Evolutionary conservation across 2,329 filamentous ascomycete species (phyloP), one percentile per base, ranked within the genome.

Genomic region (Elsinoe australis): DNA sequence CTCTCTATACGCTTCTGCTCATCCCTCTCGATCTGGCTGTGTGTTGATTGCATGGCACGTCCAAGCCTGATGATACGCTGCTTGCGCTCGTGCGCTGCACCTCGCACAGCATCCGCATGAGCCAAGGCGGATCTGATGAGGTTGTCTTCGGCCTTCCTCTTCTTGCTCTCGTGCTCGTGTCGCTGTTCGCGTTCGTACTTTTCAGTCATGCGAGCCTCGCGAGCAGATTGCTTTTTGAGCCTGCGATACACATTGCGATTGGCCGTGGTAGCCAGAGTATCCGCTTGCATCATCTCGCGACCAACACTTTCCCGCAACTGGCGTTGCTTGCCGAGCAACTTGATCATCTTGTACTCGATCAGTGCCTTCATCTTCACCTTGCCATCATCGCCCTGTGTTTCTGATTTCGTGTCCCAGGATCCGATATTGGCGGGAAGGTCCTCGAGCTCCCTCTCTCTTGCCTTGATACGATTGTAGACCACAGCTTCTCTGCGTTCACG

Each of bases 111-210:
- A 41, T 79, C 75, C 49, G 85, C 80, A 65, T 95, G 90, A 55
- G 80, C 82, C 56, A 87, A 76, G 46, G 98, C 87, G 28, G 89
- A 85, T 54, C 87, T 82, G 51, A 98, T 76, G 67, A 94, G 95
- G 64, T 96, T 90, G 52, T 77, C 79, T 62, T 96, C 90, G 71
- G 94, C 95, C 80, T 94, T 92, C 80, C 94, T 95, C 70, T 98
- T 92, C 54, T 94, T 86, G 56, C 85, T 87, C 71, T 96, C 90
- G 51, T 92, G 85, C 33, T 89, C 90, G 65, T 96, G 90, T 50
- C 92, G 87, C 65, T 98, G 92, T 66, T 98, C 89, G 71, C 96
- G 96, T 78, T 98, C 92, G 1, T 98, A 80, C 68, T 95, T 98
- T 76, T 98, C 92, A 0, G 92, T 98, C 56, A 98, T 94, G 50